Evolutionary conservation across 148 eudicot genomes (phyloP), one percentile per base, ranked within the genome.

Genomic region (Talinum fruticosum): DNA sequence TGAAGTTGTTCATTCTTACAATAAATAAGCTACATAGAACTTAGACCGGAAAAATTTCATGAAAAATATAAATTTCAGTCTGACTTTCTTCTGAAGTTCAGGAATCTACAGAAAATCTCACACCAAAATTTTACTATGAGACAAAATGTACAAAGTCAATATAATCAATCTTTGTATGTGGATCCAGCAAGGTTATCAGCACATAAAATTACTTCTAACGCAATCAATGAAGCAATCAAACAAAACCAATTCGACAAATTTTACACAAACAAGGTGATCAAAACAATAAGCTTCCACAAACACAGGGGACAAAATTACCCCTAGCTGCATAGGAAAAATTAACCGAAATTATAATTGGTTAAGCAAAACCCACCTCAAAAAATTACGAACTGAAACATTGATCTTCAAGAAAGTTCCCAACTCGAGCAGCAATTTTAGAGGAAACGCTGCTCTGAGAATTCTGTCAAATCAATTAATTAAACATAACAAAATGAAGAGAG

Each of bases 171-270:
- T n/a, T 30, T 33, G 10, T 34, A 10, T 18, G 23, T 30, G 49
- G 49, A 69, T 69, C 44, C 29, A 69, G 30, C 72, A 69, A 69
- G 64, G n/a, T 59, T 14, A 37, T 41, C 33, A 71, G 30, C 13
- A 47, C 4, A 37, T 12, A 29, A n/a, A 1, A 4, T 23, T 8
- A 19, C 24, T 66, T 33, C 37, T 41, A 68, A 34, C 36, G 29
- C 3, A 66, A 6, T 15, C 4, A 67, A 18, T 30, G 10, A 67
- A 2, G 1, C 21, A 69, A 69, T 1, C 33, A 44, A 44, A 71
- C 3, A 14, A 37, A 69, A 7, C 4, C 23, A 38, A n/a, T 21
- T n/a, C 10, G 14, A 69, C 21, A 37, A 5, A 69, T n/a, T 37
- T 37, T 12, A 10, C 14, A 23, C 5, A 3, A 23, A 36, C 16